A percentile compares a stretch with the other conserved stretches of the same genome.
phyloP scores from a whole-genome alignment of 2,329 filamentous ascomycete genomes.

The Aspergillus neoniger region DNA sequence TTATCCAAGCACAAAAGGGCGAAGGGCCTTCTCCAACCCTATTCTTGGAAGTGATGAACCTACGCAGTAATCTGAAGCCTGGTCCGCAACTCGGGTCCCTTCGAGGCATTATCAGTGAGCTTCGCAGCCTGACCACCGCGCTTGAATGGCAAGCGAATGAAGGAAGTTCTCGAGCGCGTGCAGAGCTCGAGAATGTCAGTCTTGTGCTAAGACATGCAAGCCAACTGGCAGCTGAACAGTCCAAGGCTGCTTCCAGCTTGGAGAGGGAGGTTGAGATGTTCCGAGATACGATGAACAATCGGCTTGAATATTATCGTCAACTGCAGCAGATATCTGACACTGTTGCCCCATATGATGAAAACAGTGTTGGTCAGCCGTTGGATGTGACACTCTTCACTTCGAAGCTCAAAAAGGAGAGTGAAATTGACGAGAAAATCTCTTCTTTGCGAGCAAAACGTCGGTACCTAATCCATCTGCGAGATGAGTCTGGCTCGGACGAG shows the following conservation, averaged over 20 bases:
- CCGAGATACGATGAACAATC: constrained; percentile 75
- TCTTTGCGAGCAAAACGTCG: constrained; percentile 70
- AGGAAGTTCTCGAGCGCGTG: constrained; percentile 57
- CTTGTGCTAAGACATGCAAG: constrained; percentile 64
- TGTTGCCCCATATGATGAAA: constrained; percentile 72
- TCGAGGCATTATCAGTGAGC: constrained; percentile 67
- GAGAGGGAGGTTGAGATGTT: constrained; percentile 73
- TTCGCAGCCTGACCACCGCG: constrained; percentile 64
- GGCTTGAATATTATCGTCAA: constrained; percentile 87
- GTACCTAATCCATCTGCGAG: constrained; percentile 66
- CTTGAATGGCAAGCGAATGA: constrained; percentile 60
- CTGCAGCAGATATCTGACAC: constrained; percentile 89
- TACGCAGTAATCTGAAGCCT: constrained; percentile 49
- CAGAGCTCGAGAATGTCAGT: constrained; percentile 67
- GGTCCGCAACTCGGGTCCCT: constrained; percentile 62
- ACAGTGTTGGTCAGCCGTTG: constrained; percentile 57
- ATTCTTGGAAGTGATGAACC: constrained; percentile 52
- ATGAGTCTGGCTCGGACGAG: constrained; percentile 64
- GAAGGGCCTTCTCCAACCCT: constrained; percentile 72
- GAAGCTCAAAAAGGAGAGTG: constrained; percentile 51
- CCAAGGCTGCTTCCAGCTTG: constrained; percentile 52
- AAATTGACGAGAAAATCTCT: constrained; percentile 60
- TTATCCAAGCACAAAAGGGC: constrained; percentile 61
- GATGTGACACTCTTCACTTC: constrained; percentile 52
- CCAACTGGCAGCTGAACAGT: constrained; percentile 53